Conservation (phyloP, 2,329 filamentous ascomycete species). For the Fusarium decemcellulare region DNA sequence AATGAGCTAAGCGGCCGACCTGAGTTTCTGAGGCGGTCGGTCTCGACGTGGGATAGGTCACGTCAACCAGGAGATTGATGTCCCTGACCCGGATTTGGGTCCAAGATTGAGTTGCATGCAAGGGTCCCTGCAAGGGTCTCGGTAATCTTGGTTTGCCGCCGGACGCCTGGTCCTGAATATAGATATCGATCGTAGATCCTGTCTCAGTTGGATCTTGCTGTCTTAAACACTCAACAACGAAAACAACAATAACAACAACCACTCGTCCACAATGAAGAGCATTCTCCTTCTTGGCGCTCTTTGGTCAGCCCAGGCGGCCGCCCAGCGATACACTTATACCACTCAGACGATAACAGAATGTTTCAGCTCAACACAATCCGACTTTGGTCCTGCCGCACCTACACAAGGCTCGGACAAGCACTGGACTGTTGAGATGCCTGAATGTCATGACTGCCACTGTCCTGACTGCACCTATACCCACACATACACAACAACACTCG, state of each 20-base stretch:
- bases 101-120: slow-evolving; percentile 37
- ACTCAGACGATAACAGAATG: slow-evolving; percentile 44
- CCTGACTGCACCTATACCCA: slow-evolving; percentile 42
- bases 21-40: slow-evolving; percentile 11
- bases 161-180: slow-evolving; percentile 22
- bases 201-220: slow-evolving; percentile 28
- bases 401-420: slow-evolving; percentile 40
- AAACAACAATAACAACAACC: not conserved
- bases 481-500: slow-evolving; percentile 43
- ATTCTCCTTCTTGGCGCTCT: slow-evolving; percentile 19
- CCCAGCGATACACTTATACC: slow-evolving; percentile 45
- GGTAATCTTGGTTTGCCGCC: slow-evolving; percentile 25
- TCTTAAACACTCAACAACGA: slow-evolving; percentile 13
- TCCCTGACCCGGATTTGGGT: slow-evolving; percentile 23
- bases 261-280: slow-evolving; percentile 35
- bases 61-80: slow-evolving; percentile 6
- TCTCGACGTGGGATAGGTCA: slow-evolving; percentile 12
- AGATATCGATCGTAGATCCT: slow-evolving; percentile 40
- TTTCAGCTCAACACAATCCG: slow-evolving; percentile 41
- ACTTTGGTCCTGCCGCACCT: slow-evolving; percentile 41
- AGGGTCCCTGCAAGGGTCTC: slow-evolving; percentile 32
- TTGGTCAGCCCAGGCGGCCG: slow-evolving; percentile 26
- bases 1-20: slow-evolving; percentile 20
- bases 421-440: slow-evolving; percentile 44
- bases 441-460: slow-evolving; percentile 43